These are phyloP conservation scores for Penicillium sp. DNA, from an alignment of 2,329 filamentous ascomycete species.

Conservation along the genomic window DNA sequence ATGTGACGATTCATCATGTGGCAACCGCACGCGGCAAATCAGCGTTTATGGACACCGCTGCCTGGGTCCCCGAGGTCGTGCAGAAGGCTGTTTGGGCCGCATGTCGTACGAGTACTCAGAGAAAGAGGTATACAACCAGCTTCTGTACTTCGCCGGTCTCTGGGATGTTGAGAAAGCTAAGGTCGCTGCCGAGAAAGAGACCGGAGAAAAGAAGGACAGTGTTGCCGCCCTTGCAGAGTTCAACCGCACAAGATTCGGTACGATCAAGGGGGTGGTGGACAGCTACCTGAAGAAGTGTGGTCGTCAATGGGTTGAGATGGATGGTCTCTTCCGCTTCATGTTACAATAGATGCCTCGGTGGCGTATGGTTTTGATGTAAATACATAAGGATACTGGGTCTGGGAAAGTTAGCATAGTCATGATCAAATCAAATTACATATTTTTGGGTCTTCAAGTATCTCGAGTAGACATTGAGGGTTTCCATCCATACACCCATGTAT, in stretches of 20 bases:
- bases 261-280: slow-evolving; percentile 73
- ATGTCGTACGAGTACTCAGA: slow-evolving; percentile 89
- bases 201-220: slow-evolving; percentile 59
- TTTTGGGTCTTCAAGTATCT: not conserved
- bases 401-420: slow-evolving; percentile 3
- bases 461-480: not conserved
- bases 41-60: slow-evolving; percentile 89
- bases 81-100: slow-evolving; percentile 75
- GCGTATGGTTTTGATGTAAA: slow-evolving; percentile 27
- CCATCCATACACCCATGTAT: not conserved
- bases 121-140: slow-evolving; percentile 90
- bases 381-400: slow-evolving; percentile 12
- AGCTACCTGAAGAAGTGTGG: slow-evolving; percentile 86
- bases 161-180: slow-evolving; percentile 88
- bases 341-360: slow-evolving; percentile 45
- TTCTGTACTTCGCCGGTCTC: slow-evolving; percentile 78
- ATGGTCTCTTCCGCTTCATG: slow-evolving; percentile 67
- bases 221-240: slow-evolving; percentile 72
- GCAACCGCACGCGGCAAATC: slow-evolving; percentile 83
- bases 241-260: slow-evolving; percentile 75
- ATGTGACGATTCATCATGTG: slow-evolving; percentile 86
- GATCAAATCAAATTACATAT: slow-evolving; percentile 9
- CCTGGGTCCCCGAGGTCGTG: slow-evolving; percentile 80
- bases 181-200: slow-evolving; percentile 48
- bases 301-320: slow-evolving; percentile 91